Evolutionary conservation across 805 yeast genomes (phyloP).

Genomic region (Yamadazyma paraphyllophila): DNA sequence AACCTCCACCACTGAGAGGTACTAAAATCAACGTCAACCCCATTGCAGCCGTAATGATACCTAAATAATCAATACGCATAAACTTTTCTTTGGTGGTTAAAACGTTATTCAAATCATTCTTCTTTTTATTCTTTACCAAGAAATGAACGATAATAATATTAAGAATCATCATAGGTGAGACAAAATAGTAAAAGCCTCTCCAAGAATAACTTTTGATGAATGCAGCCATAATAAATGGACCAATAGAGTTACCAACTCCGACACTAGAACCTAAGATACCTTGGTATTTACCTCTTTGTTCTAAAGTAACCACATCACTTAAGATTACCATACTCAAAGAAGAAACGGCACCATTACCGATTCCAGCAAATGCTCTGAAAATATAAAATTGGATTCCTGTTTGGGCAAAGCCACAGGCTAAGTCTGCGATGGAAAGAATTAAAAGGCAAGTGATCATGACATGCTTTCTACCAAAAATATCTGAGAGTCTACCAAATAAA

Average conservation of each 20-base stretch:
- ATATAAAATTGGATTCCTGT: slow-evolving; percentile 49
- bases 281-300: slow-evolving; percentile 56
- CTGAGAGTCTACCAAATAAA: slow-evolving; percentile 52
- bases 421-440: slow-evolving; percentile 42
- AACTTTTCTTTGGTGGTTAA: slow-evolving; percentile 37
- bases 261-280: slow-evolving; percentile 52
- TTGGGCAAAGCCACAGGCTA: slow-evolving; percentile 52
- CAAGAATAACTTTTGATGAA: slow-evolving; percentile 46
- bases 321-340: slow-evolving; percentile 52
- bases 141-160: slow-evolving; percentile 30
- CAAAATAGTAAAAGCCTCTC: slow-evolving; percentile 52
- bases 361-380: slow-evolving; percentile 54
- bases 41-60: slow-evolving; percentile 47
- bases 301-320: slow-evolving; percentile 52
- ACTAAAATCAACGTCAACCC: slow-evolving; percentile 51
- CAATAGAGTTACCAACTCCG: slow-evolving; percentile 52
- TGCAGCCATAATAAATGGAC: slow-evolving; percentile 56
- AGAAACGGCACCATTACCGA: slow-evolving; percentile 54
- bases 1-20: slow-evolving; percentile 63
- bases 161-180: slow-evolving; percentile 41
- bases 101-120: slow-evolving; percentile 22
- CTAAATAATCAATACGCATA: slow-evolving; percentile 51
- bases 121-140: slow-evolving; percentile 37
- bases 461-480: slow-evolving; percentile 52
- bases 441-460: slow-evolving; percentile 39